Evolutionary conservation across 345 rosid genomes (phyloP).

Genomic region (Ceriops decandra): DNA sequence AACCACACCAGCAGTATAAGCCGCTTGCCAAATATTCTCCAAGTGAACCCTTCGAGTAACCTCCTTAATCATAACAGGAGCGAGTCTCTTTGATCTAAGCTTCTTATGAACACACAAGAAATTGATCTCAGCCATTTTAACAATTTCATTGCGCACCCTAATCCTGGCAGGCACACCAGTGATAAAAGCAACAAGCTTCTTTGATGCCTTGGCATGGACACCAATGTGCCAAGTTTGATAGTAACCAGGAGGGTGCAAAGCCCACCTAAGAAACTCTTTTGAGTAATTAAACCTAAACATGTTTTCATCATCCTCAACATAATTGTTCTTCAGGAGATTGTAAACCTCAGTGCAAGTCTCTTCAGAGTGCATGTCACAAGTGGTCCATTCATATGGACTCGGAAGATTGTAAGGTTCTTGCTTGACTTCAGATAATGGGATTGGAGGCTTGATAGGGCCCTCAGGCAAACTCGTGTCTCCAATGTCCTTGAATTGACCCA

Average conservation of each 20-base stretch:
- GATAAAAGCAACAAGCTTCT: constrained; percentile 86
- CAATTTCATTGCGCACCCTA: constrained; percentile 66
- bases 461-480: constrained; percentile 71
- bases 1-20: constrained; percentile 88
- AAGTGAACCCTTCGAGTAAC: constrained; percentile 85
- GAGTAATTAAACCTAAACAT: constrained; percentile 97
- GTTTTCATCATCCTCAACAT: constrained; percentile 92
- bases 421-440: constrained; percentile 64
- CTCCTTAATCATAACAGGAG: constrained; percentile 98
- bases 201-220: constrained; percentile 74
- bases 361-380: constrained; percentile 76
- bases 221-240: constrained; percentile 87
- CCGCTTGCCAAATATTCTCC: constrained; percentile 97
- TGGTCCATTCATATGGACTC: constrained; percentile 69
- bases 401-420: constrained; percentile 96
- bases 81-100: constrained; percentile 89
- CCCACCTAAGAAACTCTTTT: constrained; percentile 93
- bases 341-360: constrained; percentile 75
- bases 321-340: constrained; percentile 75
- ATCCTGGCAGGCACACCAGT: constrained; percentile 88
- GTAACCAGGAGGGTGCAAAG: constrained; percentile 78
- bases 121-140: constrained; percentile 92
- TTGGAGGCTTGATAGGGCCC: constrained; percentile 72
- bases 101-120: constrained; percentile 94
- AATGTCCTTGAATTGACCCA: constrained; percentile 72